phyloP scores from a whole-genome alignment of 805 yeast species.

The Candida nanaspora region DNA sequence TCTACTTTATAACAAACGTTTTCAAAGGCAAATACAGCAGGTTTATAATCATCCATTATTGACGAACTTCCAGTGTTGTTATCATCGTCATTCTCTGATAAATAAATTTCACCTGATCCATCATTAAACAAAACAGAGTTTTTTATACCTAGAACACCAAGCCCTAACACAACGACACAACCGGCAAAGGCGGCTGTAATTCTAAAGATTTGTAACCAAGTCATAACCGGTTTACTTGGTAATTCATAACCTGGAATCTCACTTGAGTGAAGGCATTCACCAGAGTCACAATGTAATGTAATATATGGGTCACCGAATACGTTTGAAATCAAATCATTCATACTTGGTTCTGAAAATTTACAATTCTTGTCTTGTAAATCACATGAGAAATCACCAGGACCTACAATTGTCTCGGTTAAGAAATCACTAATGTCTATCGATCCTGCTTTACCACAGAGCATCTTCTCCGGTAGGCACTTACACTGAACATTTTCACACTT shows the following conservation, averaged over 20 bases:
- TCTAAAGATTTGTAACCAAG: conserved; percentile 38
- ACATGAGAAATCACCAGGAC: conserved; percentile 91
- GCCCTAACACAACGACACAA: conserved; percentile 33
- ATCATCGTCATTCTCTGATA: conserved; percentile 21
- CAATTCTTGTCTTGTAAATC: conserved; percentile 57
- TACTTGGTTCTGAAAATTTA: conserved; percentile 86
- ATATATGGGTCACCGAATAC: conserved; percentile 96
- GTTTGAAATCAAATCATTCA: conserved; percentile 84
- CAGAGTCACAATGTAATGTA: conserved; percentile 70
- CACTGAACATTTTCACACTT: conserved; percentile 76
- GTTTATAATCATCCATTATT: conserved; percentile 46
- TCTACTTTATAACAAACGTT: conserved; percentile 57
- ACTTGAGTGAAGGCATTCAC: conserved; percentile 89
- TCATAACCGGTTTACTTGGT: conserved; percentile 46
- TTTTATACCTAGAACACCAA: conserved; percentile 41
- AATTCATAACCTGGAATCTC: conserved; percentile 85
- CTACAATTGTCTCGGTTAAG: conserved; percentile 77
- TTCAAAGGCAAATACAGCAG: conserved; percentile 72
- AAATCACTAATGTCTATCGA: conserved; percentile 94
- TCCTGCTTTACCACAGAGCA: conserved; percentile 91
- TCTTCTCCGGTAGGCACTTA: conserved; percentile 83
- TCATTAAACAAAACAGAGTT: conserved; percentile 55
- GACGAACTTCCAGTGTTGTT: conserved; percentile 34
- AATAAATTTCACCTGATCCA: conserved; percentile 10
- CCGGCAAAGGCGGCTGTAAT: conserved; percentile 37